Conservation (phyloP, 2,329 filamentous ascomycete species). For the Penicillium sp. region DNA sequence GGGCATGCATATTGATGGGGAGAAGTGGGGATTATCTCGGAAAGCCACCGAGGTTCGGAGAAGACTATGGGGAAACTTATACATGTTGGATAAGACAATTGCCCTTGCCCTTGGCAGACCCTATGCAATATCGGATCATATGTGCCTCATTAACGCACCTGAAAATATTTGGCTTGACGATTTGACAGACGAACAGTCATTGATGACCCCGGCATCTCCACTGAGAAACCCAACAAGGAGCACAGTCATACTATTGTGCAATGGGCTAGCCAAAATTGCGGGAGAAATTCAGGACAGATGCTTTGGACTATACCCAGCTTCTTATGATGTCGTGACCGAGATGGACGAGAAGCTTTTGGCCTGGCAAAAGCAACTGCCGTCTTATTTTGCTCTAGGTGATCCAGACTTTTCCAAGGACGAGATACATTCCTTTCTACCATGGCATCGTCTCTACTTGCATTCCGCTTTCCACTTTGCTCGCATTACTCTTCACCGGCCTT, state of each 20-base stretch:
- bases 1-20: conserved; percentile 50
- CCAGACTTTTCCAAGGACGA: conserved; percentile 38
- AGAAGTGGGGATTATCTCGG: conserved; percentile 42
- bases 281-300: conserved; percentile 47
- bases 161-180: conserved; percentile 48
- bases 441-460: conserved; percentile 47
- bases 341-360: conserved; percentile 39
- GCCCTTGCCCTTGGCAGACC: conserved; percentile 47
- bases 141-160: conserved; percentile 43
- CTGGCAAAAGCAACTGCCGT: conserved; percentile 39
- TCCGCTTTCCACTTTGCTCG: conserved; percentile 47
- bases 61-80: conserved; percentile 47
- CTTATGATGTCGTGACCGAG: conserved; percentile 43
- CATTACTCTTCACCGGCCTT: conserved; percentile 47
- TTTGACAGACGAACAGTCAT: conserved; percentile 36
- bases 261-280: conserved; percentile 41
- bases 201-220: conserved; percentile 22
- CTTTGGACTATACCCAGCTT: conserved; percentile 42
- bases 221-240: conserved; percentile 40
- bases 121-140: conserved; percentile 44
- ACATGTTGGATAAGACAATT: conserved; percentile 46
- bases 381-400: conserved; percentile 40
- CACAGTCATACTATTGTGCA: conserved; percentile 37
- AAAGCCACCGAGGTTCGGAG: conserved; percentile 45
- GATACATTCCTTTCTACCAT: conserved; percentile 34